These are phyloP conservation scores for Phytophthora rubi DNA, from an alignment of 352 stramenopile species.

Conservation along the genomic window DNA sequence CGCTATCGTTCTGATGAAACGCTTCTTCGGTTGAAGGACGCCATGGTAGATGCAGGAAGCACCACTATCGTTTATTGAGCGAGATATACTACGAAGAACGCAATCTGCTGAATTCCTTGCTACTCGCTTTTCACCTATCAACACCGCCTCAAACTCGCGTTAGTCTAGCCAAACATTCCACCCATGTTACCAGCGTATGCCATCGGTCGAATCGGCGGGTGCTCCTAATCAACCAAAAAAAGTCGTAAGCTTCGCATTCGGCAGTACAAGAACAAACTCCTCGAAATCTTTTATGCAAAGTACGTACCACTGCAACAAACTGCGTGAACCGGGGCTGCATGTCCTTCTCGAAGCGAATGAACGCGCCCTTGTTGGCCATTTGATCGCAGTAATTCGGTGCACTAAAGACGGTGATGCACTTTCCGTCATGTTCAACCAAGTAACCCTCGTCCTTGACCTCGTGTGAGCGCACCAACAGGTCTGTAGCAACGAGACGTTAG, in stretches of 20 bases:
- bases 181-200: slow-evolving; percentile 92
- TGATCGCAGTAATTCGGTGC: slow-evolving; percentile 99
- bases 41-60: slow-evolving; percentile 17
- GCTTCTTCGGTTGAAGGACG: slow-evolving; percentile 33
- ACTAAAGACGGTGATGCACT: slow-evolving; percentile 99
- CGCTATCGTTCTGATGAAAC: slow-evolving; percentile 38
- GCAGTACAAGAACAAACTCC: neutral
- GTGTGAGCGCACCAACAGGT: slow-evolving; percentile 98
- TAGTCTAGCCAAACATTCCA: slow-evolving; percentile 84
- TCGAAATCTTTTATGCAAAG: neutral
- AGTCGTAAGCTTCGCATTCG: neutral
- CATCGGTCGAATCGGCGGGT: slow-evolving; percentile 90
- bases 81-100: slow-evolving; percentile 23
- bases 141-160: slow-evolving; percentile 25
- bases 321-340: slow-evolving; percentile 97
- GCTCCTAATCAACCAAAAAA: slow-evolving; percentile 55
- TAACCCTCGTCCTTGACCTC: slow-evolving; percentile 99
- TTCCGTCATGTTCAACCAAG: slow-evolving; percentile 98
- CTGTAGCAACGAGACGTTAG: slow-evolving; percentile 38
- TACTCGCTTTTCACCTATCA: slow-evolving; percentile 33
- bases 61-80: slow-evolving; percentile 36
- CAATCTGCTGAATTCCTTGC: slow-evolving; percentile 26
- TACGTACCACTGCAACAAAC: slow-evolving; percentile 92
- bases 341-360: slow-evolving; percentile 97
- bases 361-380: slow-evolving; percentile 99